Conservation (phyloP, 495 filamentous ascomycete species). For the Lophiostoma macrostomum region DNA sequence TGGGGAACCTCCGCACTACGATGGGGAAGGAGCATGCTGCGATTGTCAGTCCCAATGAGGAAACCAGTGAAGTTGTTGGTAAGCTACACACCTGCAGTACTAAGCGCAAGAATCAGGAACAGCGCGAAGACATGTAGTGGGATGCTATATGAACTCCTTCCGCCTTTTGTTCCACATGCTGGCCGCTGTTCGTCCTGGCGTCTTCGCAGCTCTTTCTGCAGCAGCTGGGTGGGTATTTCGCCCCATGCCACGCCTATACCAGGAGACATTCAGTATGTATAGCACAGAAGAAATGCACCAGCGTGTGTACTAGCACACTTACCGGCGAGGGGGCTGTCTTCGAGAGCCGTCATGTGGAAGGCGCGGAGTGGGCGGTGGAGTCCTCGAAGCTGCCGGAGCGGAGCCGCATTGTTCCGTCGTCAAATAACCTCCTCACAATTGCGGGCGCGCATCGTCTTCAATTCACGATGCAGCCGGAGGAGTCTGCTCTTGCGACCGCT, state of each 20-base stretch:
- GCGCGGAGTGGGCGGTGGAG: neutral
- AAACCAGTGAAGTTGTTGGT: neutral
- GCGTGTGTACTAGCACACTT: no score
- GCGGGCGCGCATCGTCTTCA: no score
- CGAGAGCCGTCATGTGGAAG: no score
- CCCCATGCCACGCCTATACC: slow-evolving; percentile 26
- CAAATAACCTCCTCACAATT: no score
- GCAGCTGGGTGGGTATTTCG: slow-evolving; percentile 36
- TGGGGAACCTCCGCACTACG: slow-evolving; percentile 42
- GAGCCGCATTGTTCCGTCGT: slow-evolving; percentile 6
- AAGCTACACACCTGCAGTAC: slow-evolving; percentile 32
- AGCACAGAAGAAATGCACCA: no score
- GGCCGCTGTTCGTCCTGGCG: slow-evolving; percentile 35
- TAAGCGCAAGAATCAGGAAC: slow-evolving; percentile 42
- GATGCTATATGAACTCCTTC: slow-evolving; percentile 40
- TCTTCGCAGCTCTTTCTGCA: slow-evolving; percentile 39
- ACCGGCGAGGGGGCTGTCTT: neutral
- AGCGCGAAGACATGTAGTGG: slow-evolving; percentile 44
- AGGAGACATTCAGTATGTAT: no score
- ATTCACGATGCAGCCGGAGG: no score
- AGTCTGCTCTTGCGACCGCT: neutral
- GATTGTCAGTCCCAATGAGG: slow-evolving; percentile 1
- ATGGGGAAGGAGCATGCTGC: slow-evolving; percentile 46
- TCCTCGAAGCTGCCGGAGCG: neutral
- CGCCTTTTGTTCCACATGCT: slow-evolving; percentile 37